Base-by-base conservation (phyloP, 352 stramenopile genomes). In the Thraustotheca clavata region DNA sequence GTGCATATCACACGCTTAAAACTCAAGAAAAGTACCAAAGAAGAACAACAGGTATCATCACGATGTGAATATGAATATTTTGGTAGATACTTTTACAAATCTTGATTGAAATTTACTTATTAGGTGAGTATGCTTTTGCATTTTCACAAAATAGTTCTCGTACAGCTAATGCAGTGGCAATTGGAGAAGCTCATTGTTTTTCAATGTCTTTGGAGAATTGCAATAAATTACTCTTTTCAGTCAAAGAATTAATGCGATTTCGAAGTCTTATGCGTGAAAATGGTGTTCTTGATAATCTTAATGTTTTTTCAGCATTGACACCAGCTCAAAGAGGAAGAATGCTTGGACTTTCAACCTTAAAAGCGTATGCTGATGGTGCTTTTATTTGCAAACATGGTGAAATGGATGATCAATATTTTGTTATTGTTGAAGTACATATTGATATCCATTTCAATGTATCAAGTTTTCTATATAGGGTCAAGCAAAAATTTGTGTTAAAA, bases 51-150 rank as follows among this genome's bases (percentile, higher is more conserved):
- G 24, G 66, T 87, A 22, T 72, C 80, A 50, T 73, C 70, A 26
- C 70, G 77, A 33, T 69, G 84, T 26, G 72, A 78, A 31, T 59
- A 71, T 48, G 79, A 87, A 47, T 88, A 88, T 63, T 92, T 90
- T 63, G 80, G 80, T 7, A 39, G 12, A 33, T 24, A 33, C 4
- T 27, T 11, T 7, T 32, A 46, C n/a, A n/a, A n/a, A n/a, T n/a
- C n/a, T n/a, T n/a, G n/a, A n/a, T n/a, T n/a, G n/a, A n/a, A n/a
- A n/a, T 12, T 6, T 6, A 22, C 14, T 12, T 50, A n/a, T 14
- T 33, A 65, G 57, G 57, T 20, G 57, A 65, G 32, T 50, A 35
- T 24, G 79, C 89, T 60, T 68, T 89, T 43, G 67, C 74, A 6
- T 54, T 87, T 34, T 52, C 86, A 60, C 59, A 72, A 50, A 35